Percentiles rank a stretch among this genome's conserved stretches.
Conservation (phyloP, 2,329 filamentous ascomycete genomes). For the Blastomyces parvus region DNA sequence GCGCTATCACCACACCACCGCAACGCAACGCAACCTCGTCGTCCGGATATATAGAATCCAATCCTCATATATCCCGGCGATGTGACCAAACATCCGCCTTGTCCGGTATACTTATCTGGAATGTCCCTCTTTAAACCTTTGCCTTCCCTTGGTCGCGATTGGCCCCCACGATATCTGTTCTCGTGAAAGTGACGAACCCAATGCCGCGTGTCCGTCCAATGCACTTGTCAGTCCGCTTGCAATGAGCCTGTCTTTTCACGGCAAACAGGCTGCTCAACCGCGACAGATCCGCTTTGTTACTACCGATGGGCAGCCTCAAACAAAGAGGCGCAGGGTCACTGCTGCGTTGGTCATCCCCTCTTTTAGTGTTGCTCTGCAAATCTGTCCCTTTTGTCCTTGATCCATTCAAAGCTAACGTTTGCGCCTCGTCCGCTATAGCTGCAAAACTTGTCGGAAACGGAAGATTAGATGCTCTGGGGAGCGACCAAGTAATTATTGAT, state of each 20-base stretch:
- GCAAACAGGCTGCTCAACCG: slow-evolving; percentile 16
- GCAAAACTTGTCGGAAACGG: slow-evolving; percentile 63
- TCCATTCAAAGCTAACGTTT: not conserved
- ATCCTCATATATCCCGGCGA: not conserved
- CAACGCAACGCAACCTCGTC: not conserved
- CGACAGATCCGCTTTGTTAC: slow-evolving; percentile 66
- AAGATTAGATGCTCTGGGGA: slow-evolving; percentile 69
- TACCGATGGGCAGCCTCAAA: slow-evolving; percentile 69
- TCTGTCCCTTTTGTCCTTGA: not conserved
- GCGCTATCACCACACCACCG: not conserved
- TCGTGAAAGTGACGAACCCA: not conserved
- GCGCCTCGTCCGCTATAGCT: slow-evolving; percentile 36
- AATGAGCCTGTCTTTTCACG: slow-evolving; percentile 20
- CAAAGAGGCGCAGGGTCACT: slow-evolving; percentile 68
- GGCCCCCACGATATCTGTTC: slow-evolving; percentile 3
- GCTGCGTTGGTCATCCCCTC: slow-evolving; percentile 52
- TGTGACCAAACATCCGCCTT: not conserved
- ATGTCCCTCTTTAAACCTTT: slow-evolving; percentile 3
- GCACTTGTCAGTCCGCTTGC: slow-evolving; percentile 17
- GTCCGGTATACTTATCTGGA: not conserved
- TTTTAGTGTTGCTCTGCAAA: slow-evolving; percentile 9
- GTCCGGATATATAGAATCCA: not conserved
- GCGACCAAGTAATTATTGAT: slow-evolving; percentile 43
- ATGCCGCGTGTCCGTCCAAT: slow-evolving; percentile 2
- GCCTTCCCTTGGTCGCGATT: slow-evolving; percentile 1